phyloP scores from a whole-genome alignment of 352 stramenopile genomes.

The Pseudoperonospora humuli region DNA sequence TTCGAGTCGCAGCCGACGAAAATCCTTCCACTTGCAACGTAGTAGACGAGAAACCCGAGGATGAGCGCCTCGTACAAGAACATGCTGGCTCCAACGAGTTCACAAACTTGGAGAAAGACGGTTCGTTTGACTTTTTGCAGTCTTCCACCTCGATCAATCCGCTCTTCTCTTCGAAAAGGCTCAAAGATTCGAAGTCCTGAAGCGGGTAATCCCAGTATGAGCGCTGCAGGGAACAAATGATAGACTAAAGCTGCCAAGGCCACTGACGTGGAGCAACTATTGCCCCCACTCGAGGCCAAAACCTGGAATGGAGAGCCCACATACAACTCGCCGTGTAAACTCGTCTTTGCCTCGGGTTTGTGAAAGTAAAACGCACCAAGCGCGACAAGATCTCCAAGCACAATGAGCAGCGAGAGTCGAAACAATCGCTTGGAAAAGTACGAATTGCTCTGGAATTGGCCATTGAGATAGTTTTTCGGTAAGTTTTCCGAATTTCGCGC shows the following conservation, averaged over 20 bases:
- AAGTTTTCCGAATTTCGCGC: slow-evolving; percentile 22
- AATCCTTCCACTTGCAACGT: slow-evolving; percentile 41
- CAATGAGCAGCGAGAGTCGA: slow-evolving; percentile 51
- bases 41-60: slow-evolving; percentile 45
- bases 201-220: slow-evolving; percentile 56
- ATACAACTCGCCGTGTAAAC: slow-evolving; percentile 31
- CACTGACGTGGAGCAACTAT: slow-evolving; percentile 39
- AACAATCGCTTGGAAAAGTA: slow-evolving; percentile 69
- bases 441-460: slow-evolving; percentile 68
- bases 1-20: slow-evolving; percentile 48
- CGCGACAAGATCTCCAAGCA: slow-evolving; percentile 42
- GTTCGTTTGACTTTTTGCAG: slow-evolving; percentile 78
- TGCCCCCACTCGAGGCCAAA: slow-evolving; percentile 34
- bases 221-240: slow-evolving; percentile 51
- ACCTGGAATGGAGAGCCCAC: slow-evolving; percentile 34
- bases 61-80: slow-evolving; percentile 48
- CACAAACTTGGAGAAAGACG: slow-evolving; percentile 66
- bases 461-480: slow-evolving; percentile 37
- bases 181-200: slow-evolving; percentile 61
- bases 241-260: slow-evolving; percentile 61
- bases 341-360: slow-evolving; percentile 16
- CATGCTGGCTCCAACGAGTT: slow-evolving; percentile 51
- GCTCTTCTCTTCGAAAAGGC: slow-evolving; percentile 59
- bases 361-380: slow-evolving; percentile 60
- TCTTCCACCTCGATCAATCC: slow-evolving; percentile 43